Base-by-base conservation (phyloP, 805 yeast species). In the Lachancea sp. region DNA sequence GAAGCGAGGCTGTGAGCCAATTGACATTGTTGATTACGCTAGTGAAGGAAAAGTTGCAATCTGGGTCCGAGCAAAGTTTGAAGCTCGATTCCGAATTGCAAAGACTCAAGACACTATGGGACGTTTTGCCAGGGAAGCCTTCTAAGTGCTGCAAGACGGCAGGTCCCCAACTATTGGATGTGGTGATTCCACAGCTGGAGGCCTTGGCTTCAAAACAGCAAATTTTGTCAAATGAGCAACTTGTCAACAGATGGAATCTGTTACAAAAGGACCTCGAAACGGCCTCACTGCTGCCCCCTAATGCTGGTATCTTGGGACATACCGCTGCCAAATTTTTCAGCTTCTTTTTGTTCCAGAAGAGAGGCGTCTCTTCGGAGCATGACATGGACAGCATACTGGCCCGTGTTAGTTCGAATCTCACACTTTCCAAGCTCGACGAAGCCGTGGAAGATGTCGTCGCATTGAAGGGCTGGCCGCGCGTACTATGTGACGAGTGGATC, bases 221-320 rank as follows among this genome's bases (percentile, higher is more conserved):
- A 33, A 78, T 91, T 22, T 71, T 90, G 51, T 79, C 95, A 12
- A 80, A 77, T 51, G 76, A 88, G 22, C 96, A 89, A 67, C 72
- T 89, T 38, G 74, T 83, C 49, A 73, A 85, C 34, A 80, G 95
- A 58, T 87, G 95, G 86, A 78, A 80, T 52, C 69, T 81, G 44
- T 73, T 93, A 48, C 81, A 76, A 18, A 93, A 95, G 13, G 95
- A 91, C 68, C 78, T 93, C 60, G 82, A 95, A 65, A 79, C 88
- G 26, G 90, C 95, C 7, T 81, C 96, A 3, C 70, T 93, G 55
- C 77, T 90, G 50, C 97, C 98, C 45, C 95, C 95, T 55, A 86
- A 91, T 59, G 95, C 99, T 20, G 99, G 99, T 59, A 76, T 93
- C 44, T 77, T 91, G 56, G 98, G 96, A 26, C 96, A 93, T 66